Conservation (phyloP, 768 basidiomycete genomes). For the Chalciporus pseudorubinellus region DNA sequence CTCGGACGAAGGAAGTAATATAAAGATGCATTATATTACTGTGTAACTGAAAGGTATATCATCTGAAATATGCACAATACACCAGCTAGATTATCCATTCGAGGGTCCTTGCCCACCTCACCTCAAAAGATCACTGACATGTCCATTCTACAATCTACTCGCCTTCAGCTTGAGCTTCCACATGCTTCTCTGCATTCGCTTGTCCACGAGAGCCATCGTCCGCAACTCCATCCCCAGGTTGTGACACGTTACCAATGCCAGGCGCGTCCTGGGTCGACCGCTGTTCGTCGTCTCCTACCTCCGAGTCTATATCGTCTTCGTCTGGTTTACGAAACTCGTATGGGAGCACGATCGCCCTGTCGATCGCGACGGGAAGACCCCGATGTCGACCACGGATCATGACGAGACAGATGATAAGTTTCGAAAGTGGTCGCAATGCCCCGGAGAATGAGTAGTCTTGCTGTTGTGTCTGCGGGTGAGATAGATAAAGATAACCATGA, state of each 20-base stretch:
- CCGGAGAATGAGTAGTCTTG: slow-evolving; percentile 81
- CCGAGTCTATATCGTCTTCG: slow-evolving; percentile 12
- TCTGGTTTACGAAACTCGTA: slow-evolving; percentile 48
- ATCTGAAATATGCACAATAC: no score
- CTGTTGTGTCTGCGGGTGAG: slow-evolving; percentile 38
- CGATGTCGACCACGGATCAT: slow-evolving; percentile 96
- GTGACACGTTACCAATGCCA: background rate
- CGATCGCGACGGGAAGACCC: slow-evolving; percentile 83
- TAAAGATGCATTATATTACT: no score
- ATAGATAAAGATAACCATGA: background rate
- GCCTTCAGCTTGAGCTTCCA: background rate
- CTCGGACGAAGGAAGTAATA: no score
- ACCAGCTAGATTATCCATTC: no score
- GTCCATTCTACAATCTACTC: background rate
- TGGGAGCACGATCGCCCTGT: slow-evolving; percentile 82
- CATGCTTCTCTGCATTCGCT: background rate
- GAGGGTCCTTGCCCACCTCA: no score
- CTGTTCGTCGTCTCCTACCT: slow-evolving; percentile 13
- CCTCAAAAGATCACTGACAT: background rate
- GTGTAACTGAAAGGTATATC: no score
- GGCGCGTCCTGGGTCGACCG: slow-evolving; percentile 3
- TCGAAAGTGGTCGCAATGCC: slow-evolving; percentile 75
- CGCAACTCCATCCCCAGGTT: background rate
- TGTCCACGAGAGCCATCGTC: background rate
- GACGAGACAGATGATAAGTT: slow-evolving; percentile 80